Conservation (phyloP, 2,329 filamentous ascomycete genomes). For the Clonostachys byssicola region DNA sequence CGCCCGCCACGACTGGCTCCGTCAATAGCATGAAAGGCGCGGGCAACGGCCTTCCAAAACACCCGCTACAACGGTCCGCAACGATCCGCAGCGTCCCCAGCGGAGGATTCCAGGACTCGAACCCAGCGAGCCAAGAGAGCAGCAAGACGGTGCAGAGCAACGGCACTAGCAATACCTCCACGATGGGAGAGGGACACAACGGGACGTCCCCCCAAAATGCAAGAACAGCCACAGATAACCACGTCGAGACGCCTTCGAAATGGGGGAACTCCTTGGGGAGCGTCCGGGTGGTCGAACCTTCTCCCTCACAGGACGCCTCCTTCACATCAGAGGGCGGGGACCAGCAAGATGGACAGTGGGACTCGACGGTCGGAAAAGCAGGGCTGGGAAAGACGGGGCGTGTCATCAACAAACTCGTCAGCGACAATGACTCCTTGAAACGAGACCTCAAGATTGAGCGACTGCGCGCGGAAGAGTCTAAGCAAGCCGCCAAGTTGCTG, state of each 20-base stretch:
- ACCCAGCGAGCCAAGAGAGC: slow-evolving; percentile 41
- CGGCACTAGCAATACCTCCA: slow-evolving; percentile 42
- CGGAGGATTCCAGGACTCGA: slow-evolving; percentile 45
- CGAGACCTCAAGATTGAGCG: slow-evolving; percentile 67
- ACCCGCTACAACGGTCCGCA: slow-evolving; percentile 24
- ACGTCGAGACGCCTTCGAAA: slow-evolving; percentile 17
- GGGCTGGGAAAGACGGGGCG: slow-evolving; percentile 70
- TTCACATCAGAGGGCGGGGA: slow-evolving; percentile 25
- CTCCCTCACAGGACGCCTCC: slow-evolving; percentile 14
- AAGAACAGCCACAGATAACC: too few relatives aligned
- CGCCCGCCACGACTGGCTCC: slow-evolving; percentile 29
- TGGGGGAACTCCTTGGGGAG: slow-evolving; percentile 18
- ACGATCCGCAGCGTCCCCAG: slow-evolving; percentile 56
- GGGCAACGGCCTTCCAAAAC: slow-evolving; percentile 12
- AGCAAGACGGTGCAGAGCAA: slow-evolving; percentile 22
- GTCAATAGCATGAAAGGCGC: slow-evolving; percentile 32
- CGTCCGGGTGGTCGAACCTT: slow-evolving; percentile 22
- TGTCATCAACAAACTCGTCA: slow-evolving; percentile 77
- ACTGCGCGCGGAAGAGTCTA: slow-evolving; percentile 65
- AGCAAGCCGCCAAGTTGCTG: slow-evolving; percentile 60
- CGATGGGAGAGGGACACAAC: slow-evolving; percentile 25
- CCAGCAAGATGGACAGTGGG: slow-evolving; percentile 42
- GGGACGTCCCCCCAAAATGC: slow-evolving; percentile 18
- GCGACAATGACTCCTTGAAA: slow-evolving; percentile 74
- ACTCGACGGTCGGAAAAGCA: slow-evolving; percentile 65